Evolutionary conservation across 257 asterid genomes (phyloP), one percentile per base, ranked within the genome.

Genomic region (Capsicum chinense): DNA sequence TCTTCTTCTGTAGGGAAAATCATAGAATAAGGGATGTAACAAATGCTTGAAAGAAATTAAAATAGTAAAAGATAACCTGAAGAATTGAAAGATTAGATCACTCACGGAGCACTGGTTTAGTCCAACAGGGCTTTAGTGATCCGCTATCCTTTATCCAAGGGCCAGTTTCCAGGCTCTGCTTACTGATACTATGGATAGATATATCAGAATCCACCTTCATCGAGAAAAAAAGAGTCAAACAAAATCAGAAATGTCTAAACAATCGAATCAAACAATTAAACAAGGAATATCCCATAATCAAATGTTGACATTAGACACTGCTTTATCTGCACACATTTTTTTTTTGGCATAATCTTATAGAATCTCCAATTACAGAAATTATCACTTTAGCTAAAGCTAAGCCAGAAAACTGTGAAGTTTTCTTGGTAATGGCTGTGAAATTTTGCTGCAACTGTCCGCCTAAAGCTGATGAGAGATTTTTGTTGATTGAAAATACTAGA

Each of bases 101-200:
- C 94, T 89, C 52, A 93, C 98, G 96, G 81, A 88, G 87, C 66
- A 86, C 89, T 8, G 99, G 97, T 87, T 93, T 97, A 88, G 90
- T 88, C 99, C 99, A 97, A 83, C 99, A 97, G 35, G 91, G 93
- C 87, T 91, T 97, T 83, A 93, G 90, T 33, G 89, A 91, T 83
- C 84, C 54, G 7, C 94, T 97, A 85, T 92, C 97, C 71, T 89
- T 92, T 91, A 89, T 91, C 95, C 95, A 90, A 59, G 90, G 90
- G 9, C 93, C 93, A 86, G 83, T 95, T 21, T 86, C 89, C 12
- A 74, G 7, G 19, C 81, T 74, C 62, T 74, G 81, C 81, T 74
- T 74, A 13, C 63, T 74, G 13, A 44, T 50, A 12, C 47, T 50
- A 74, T 74, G 81, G 21, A 52, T 74, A 21, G 81, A 52, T 74